Evolutionary conservation across 441 rosid genomes (phyloP), one percentile per base, ranked within the genome.

Genomic region (Pelargonium australe): DNA sequence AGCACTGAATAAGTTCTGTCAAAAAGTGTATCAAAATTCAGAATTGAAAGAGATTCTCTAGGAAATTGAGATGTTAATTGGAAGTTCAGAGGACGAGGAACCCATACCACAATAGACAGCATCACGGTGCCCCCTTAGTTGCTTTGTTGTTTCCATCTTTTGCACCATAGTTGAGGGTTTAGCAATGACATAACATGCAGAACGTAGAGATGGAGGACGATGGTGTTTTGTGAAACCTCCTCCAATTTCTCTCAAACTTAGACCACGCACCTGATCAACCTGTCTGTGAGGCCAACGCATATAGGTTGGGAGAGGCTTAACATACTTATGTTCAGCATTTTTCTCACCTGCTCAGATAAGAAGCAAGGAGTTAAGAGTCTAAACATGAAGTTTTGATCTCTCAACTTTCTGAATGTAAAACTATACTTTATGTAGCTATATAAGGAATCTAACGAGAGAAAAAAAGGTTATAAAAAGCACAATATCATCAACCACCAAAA

Each of bases 161-260:
- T 88, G 91, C 63, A 93, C 96, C 97, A 96, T 83, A 64, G 90
- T 81, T 64, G 89, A 85, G 75, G 99, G 99, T 73, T 96, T 93
- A 64, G 91, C 97, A 85, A 89, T 88, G 73, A 84, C 86, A 82
- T 91, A 89, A 78, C 97, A 88, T 72, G 98, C 92, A 63, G 96
- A 91, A 71, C 85, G 97, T 79, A 86, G 78, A 74, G 98, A 89
- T 67, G 99, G 99, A 68, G 98, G 90, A 55, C 98, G 97, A 69
- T 91, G 96, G 78, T 96, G 98, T 76, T 91, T 88, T 70, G 89
- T 71, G 81, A 93, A 96, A 80, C 99, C 99, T 79, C 99, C 99
- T 67, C 99, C 97, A 70, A 96, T 87, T 85, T 96, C 99, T 79
- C 99, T 91, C 84, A 96, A 86, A 78, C 85, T 75, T 66, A 96